A percentile compares a stretch with the other conserved stretches of the same genome.
Conservation (phyloP, 202 grass and related monocot species). For the Setaria viridis region DNA sequence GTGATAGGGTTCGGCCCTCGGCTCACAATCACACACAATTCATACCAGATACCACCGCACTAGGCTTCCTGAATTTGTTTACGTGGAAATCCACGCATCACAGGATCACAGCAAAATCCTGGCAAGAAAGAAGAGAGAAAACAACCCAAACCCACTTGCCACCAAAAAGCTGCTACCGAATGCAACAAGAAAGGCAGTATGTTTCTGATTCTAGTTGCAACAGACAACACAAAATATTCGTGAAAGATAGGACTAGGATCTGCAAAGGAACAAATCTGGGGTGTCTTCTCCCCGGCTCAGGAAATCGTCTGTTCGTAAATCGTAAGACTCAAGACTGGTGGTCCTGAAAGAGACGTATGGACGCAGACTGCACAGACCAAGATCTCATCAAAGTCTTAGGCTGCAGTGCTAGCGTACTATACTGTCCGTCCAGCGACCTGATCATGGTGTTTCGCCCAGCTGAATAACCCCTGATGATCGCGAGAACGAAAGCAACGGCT, state of each 20-base stretch:
- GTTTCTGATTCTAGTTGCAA: not conserved
- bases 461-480: not conserved
- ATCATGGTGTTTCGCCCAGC: too few relatives aligned
- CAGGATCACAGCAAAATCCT: not conserved
- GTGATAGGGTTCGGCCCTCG: not conserved
- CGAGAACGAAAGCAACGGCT: conserved; percentile 2
- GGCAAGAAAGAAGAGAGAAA: not conserved
- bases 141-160: not conserved
- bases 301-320: not conserved
- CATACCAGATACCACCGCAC: not conserved
- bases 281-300: not conserved
- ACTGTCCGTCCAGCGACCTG: not conserved
- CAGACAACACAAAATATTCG: not conserved
- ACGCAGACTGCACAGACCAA: not conserved
- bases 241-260: not conserved
- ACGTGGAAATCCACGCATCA: not conserved
- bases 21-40: not conserved
- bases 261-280: not conserved
- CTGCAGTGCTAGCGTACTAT: not conserved
- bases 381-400: not conserved
- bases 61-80: not conserved
- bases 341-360: not conserved
- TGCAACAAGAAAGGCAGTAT: not conserved
- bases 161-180: not conserved
- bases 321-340: not conserved